A percentile compares a stretch with the other conserved stretches of the same genome.
phyloP scores from a whole-genome alignment of 2,329 filamentous ascomycete species.

The Aspergillus intermedius region DNA sequence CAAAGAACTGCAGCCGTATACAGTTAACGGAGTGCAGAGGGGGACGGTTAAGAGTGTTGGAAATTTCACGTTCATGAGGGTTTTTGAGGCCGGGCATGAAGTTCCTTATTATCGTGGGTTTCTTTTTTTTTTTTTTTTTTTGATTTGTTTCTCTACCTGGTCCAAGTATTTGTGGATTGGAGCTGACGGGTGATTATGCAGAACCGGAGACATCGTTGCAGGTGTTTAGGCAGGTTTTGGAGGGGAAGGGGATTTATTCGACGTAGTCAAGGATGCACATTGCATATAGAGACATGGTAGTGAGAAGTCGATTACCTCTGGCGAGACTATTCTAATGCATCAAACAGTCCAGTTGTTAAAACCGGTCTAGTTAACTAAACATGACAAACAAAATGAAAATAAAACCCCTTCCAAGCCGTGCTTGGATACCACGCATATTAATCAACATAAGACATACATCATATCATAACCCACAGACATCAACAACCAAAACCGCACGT shows the following conservation, averaged over 20 bases:
- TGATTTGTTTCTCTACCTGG: no score
- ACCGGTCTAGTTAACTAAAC: background rate
- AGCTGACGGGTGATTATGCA: slow-evolving; percentile 4
- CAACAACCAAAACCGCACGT: no score
- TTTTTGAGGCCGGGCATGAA: slow-evolving; percentile 46
- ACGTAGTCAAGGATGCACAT: slow-evolving; percentile 6
- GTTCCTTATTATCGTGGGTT: slow-evolving; percentile 46
- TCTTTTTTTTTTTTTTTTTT: slow-evolving; percentile 17
- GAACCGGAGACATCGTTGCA: slow-evolving; percentile 42
- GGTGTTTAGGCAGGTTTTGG: slow-evolving; percentile 43
- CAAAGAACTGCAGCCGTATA: slow-evolving; percentile 39
- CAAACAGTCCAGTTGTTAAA: slow-evolving; percentile 2
- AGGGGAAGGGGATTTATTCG: slow-evolving; percentile 14
- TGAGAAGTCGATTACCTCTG: no score
- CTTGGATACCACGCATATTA: background rate
- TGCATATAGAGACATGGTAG: no score
- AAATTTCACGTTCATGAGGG: slow-evolving; percentile 46
- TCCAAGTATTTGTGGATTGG: no score
- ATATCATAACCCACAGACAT: background rate
- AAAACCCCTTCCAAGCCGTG: no score
- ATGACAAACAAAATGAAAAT: background rate
- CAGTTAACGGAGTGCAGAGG: slow-evolving; percentile 41
- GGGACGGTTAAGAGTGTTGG: slow-evolving; percentile 48
- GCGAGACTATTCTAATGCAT: no score
- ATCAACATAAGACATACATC: background rate